Percentiles rank a stretch among this genome's conserved stretches.
Conservation (phyloP, 768 basidiomycete genomes). For the Crassisporium funariophilum region DNA sequence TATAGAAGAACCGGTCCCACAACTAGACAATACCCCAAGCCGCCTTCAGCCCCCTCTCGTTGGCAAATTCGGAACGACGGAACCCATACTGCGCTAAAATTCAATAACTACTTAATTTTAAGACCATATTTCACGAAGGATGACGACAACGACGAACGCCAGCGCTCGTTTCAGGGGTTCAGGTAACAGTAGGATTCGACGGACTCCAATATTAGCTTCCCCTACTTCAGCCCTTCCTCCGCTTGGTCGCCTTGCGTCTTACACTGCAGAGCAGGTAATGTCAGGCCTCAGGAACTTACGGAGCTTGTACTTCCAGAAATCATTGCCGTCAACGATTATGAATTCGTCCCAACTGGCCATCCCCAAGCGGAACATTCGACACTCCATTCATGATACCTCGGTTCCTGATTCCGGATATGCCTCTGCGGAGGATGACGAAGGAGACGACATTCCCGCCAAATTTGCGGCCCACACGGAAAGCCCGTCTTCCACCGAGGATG, state of each 20-base stretch:
- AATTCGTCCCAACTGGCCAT: constrained; percentile 29
- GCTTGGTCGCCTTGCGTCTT: constrained; percentile 43
- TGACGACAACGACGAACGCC: too few species aligned
- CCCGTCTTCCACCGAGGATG: constrained; percentile 15
- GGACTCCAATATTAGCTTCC: too few species aligned
- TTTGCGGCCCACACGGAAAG: constrained; percentile 10
- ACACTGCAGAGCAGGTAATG: constrained; percentile 37
- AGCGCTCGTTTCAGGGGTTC: too few species aligned
- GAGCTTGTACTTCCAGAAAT: constrained; percentile 52
- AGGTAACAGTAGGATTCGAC: too few species aligned
- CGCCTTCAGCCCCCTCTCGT: background rate
- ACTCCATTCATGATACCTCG: constrained; percentile 40
- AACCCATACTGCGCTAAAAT: too few species aligned
- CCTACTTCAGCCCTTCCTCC: constrained; percentile 61
- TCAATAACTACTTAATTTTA: too few species aligned
- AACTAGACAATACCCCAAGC: background rate
- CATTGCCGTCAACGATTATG: constrained; percentile 19
- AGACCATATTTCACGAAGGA: too few species aligned
- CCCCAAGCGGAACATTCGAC: constrained; percentile 27
- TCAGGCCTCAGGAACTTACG: constrained; percentile 46
- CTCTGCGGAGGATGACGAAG: constrained; percentile 66
- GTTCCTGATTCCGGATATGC: constrained; percentile 80
- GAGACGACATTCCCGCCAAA: constrained; percentile 36
- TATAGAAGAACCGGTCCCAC: background rate
- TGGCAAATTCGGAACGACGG: too few species aligned